Evolutionary conservation across 2,329 filamentous ascomycete species (phyloP).

Genomic region (Hypoxylon sp.): DNA sequence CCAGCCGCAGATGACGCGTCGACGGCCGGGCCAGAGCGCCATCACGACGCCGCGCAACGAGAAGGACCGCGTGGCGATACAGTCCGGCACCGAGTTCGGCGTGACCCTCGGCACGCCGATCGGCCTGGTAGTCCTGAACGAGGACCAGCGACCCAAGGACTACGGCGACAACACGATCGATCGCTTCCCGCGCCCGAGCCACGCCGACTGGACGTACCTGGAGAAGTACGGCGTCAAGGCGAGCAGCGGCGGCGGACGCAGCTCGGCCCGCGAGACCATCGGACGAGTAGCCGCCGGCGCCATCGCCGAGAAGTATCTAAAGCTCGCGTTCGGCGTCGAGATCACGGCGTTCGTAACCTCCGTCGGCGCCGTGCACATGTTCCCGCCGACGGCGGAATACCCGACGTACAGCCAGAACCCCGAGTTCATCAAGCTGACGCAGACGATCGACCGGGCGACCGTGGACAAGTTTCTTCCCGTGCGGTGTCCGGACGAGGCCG

Average conservation of each 20-base stretch:
- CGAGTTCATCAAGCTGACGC: slow-evolving; percentile 76
- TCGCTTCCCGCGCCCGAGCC: slow-evolving; percentile 86
- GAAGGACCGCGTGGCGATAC: slow-evolving; percentile 89
- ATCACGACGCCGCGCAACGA: slow-evolving; percentile 94
- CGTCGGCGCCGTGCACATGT: slow-evolving; percentile 81
- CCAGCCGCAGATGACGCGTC: slow-evolving; percentile 91
- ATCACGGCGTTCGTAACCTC: slow-evolving; percentile 91
- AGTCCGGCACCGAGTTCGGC: slow-evolving; percentile 91
- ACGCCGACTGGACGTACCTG: slow-evolving; percentile 96
- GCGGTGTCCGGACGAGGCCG: slow-evolving; percentile 78
- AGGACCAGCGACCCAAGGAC: slow-evolving; percentile 92
- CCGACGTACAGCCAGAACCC: slow-evolving; percentile 78
- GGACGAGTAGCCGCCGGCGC: slow-evolving; percentile 90
- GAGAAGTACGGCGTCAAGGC: slow-evolving; percentile 98
- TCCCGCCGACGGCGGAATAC: slow-evolving; percentile 73
- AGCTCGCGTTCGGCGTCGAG: slow-evolving; percentile 81
- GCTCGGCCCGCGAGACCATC: slow-evolving; percentile 94
- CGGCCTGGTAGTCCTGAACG: slow-evolving; percentile 84
- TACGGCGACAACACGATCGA: slow-evolving; percentile 93
- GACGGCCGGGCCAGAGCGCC: slow-evolving; percentile 86
- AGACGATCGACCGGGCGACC: slow-evolving; percentile 74
- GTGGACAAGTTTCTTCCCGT: slow-evolving; percentile 89
- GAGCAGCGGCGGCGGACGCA: slow-evolving; percentile 86
- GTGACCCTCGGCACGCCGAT: slow-evolving; percentile 92
- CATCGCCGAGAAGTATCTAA: slow-evolving; percentile 92